A percentile compares a stretch with the other conserved stretches of the same genome.
phyloP scores from a whole-genome alignment of 257 asterid species.

The Hygrophila difformis region DNA sequence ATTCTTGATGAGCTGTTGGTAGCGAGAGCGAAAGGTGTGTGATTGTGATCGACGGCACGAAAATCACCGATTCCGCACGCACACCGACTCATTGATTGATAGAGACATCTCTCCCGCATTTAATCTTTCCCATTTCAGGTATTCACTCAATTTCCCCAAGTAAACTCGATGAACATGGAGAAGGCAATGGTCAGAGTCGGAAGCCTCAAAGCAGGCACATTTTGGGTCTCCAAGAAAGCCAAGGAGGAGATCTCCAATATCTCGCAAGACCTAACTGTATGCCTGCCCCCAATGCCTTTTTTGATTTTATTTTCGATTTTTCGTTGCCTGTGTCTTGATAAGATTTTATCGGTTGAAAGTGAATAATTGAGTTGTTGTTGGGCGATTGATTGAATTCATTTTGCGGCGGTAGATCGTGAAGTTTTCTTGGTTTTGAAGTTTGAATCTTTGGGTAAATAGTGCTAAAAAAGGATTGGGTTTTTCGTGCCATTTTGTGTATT shows the following conservation, averaged over 20 bases:
- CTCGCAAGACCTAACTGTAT: slow-evolving; percentile 77
- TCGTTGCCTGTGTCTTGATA: neutral
- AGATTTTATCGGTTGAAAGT: neutral
- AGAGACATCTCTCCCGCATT: too few relatives aligned
- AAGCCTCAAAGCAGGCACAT: slow-evolving; percentile 74
- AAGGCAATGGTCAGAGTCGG: slow-evolving; percentile 77
- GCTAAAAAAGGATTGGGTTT: neutral
- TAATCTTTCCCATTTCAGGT: too few relatives aligned
- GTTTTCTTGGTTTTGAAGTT: too few relatives aligned
- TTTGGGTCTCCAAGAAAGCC: slow-evolving; percentile 92
- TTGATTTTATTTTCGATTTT: neutral
- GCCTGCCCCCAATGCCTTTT: neutral
- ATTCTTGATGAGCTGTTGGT: too few relatives aligned
- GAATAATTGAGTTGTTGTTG: too few relatives aligned
- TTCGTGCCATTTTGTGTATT: neutral
- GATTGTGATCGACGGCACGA: neutral
- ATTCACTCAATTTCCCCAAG: too few relatives aligned
- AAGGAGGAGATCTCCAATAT: slow-evolving; percentile 89
- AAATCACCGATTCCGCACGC: slow-evolving; percentile 26
- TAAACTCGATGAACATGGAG: too few relatives aligned
- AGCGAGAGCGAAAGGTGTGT: too few relatives aligned
- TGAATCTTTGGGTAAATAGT: too few relatives aligned
- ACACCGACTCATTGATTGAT: too few relatives aligned
- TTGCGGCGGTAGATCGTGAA: too few relatives aligned
- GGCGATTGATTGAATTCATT: too few relatives aligned